Conservation (phyloP, 225 moss, liverwort and hornwort species). For the Pleurozium schreberi region DNA sequence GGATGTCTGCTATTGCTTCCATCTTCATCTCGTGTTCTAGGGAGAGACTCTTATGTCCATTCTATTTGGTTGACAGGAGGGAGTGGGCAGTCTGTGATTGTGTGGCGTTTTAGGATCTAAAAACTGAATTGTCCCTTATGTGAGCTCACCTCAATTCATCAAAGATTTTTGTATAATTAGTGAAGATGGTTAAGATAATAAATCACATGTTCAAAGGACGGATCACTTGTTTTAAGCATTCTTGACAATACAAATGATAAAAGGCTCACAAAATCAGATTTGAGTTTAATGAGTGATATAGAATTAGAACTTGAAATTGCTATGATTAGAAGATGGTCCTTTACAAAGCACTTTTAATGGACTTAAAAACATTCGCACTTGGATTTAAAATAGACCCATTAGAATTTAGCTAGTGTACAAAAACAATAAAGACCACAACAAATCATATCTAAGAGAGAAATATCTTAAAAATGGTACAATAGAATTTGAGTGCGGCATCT, state of each 20-base stretch:
- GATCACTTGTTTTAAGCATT: too few species aligned
- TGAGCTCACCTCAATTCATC: not conserved
- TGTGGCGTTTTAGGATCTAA: too few species aligned
- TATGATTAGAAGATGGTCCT: not conserved
- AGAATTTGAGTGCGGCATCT: too few species aligned
- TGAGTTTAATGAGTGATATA: not conserved
- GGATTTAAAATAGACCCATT: too few species aligned
- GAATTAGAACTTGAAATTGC: not conserved
- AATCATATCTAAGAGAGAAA: not conserved
- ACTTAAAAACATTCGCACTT: not conserved
- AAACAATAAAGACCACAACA: accelerated
- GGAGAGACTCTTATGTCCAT: too few species aligned
- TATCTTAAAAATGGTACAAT: not conserved
- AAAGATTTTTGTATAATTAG: not conserved
- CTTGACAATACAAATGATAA: not conserved
- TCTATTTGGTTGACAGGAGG: too few species aligned
- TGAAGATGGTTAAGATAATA: accelerated
- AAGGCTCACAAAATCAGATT: not conserved
- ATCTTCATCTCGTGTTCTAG: too few species aligned
- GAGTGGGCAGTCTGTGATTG: too few species aligned
- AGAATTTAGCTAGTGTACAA: not conserved
- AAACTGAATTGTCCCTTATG: not conserved
- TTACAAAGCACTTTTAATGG: not conserved
- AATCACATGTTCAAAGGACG: too few species aligned
- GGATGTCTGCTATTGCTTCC: too few species aligned